phyloP scores from a whole-genome alignment of 1,284 basidiomycete species.

The Malassezia japonica region DNA sequence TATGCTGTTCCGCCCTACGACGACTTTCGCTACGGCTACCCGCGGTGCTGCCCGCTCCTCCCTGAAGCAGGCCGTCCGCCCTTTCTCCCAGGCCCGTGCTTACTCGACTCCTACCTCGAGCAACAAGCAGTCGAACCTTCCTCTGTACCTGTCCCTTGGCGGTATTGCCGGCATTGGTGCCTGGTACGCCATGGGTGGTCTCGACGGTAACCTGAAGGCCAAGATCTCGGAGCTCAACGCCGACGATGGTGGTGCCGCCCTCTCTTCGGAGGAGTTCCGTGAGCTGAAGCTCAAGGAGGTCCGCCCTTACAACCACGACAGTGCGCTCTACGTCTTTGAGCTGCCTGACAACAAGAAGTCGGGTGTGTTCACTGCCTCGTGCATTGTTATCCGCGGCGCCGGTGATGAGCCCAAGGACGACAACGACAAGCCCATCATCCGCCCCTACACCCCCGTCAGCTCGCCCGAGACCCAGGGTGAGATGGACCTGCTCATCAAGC shows the following conservation, averaged over 20 bases:
- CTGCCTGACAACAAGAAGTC: slow-evolving; percentile 72
- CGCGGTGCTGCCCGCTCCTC: slow-evolving; percentile 1
- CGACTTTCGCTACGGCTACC: not conserved
- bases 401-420: slow-evolving; percentile 54
- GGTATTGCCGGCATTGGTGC: slow-evolving; percentile 43
- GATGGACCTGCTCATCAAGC: slow-evolving; percentile 68
- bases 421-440: slow-evolving; percentile 79
- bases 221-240: slow-evolving; percentile 23
- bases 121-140: slow-evolving; percentile 23
- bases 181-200: slow-evolving; percentile 39
- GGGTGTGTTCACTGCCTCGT: slow-evolving; percentile 61
- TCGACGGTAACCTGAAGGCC: slow-evolving; percentile 28
- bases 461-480: slow-evolving; percentile 34
- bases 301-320: slow-evolving; percentile 85
- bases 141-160: slow-evolving; percentile 35
- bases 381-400: slow-evolving; percentile 53
- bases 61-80: not conserved
- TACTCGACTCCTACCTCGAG: not conserved
- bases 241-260: slow-evolving; percentile 20
- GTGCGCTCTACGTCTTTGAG: slow-evolving; percentile 62
- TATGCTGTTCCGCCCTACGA: slow-evolving; percentile 6
- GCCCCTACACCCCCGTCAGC: slow-evolving; percentile 52
- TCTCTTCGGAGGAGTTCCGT: slow-evolving; percentile 58
- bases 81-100: not conserved
- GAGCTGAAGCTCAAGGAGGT: slow-evolving; percentile 75